Base-by-base conservation (phyloP, 208 protist genomes). In the Trypanosoma platydactyli region DNA sequence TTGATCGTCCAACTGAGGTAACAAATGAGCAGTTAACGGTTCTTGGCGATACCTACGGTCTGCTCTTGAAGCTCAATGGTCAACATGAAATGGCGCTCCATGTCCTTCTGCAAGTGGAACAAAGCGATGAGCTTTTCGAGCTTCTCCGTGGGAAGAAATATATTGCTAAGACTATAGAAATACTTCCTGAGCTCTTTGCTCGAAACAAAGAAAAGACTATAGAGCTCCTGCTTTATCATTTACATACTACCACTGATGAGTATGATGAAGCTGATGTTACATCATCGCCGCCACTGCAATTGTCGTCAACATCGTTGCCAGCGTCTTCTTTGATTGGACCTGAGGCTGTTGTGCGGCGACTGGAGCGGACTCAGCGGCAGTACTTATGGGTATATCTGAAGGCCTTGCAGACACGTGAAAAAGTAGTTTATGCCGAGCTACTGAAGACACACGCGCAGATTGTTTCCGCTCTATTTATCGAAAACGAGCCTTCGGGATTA, bases 381-480 rank as follows among this genome's bases (percentile, higher is more conserved):
- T 76, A 80, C 46, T 71, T 91, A 41, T 86, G 84, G 70, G 33
- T 41, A 5, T 91, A 91, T 49, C 64, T 91, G 13, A 72, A 74
- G 38, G 71, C 80, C 6, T 60, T 91, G 7, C 75, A 76, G 25
- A 42, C 18, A 40, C 16, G 24, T 29, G 56, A 71, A 56, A 66
- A 59, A 27, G 27, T 29, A 4, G 22, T 52, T 20, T 59, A 73
- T 42, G 50, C 46, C 33, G 30, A 27, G 24, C 1, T 77, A 18
- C 63, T 49, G 6, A 71, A 68, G 53, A 71, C 75, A 33, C 68
- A 85, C 38, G 86, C 83, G 15, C 83, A 87, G 52, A 80, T 93
- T 22, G 54, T 93, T 30, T 81, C 87, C 15, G 81, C 78, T 18
- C 78, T 94, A 1, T 89, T 82, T 56, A 86, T 92, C 42, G 83